Conservation (phyloP, 1,284 basidiomycete genomes). For the Termitomyces sp. region DNA sequence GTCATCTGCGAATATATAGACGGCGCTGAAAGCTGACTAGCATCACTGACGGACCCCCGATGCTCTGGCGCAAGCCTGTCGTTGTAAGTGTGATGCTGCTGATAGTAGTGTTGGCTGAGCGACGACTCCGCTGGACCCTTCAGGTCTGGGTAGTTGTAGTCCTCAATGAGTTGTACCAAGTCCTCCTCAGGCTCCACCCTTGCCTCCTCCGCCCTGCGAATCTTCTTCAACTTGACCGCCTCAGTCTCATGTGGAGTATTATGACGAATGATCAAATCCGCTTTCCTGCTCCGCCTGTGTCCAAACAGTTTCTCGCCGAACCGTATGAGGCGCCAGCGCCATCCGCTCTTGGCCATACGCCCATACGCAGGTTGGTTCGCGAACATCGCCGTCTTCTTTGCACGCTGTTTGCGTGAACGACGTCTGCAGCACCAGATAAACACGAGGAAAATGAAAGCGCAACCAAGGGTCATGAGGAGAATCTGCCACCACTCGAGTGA, state of each 20-base stretch:
- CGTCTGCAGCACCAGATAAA: constrained; percentile 65
- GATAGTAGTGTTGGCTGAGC: background rate
- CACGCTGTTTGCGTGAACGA: constrained; percentile 59
- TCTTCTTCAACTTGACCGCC: constrained; percentile 21
- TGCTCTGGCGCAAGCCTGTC: constrained; percentile 16
- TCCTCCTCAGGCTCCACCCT: constrained; percentile 23
- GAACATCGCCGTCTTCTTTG: constrained; percentile 25
- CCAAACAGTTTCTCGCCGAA: constrained; percentile 60
- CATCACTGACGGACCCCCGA: constrained; percentile 25
- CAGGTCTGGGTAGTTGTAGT: constrained; percentile 24
- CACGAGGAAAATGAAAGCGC: constrained; percentile 68
- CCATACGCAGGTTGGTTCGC: constrained; percentile 40
- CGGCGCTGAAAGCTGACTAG: constrained; percentile 41
- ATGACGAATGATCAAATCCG: constrained; percentile 40
- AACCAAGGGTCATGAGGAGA: constrained; percentile 73
- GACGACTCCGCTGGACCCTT: constrained; percentile 5
- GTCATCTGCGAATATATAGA: constrained; percentile 68
- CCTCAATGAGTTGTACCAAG: constrained; percentile 29
- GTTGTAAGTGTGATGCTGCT: background rate
- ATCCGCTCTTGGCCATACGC: constrained; percentile 43
- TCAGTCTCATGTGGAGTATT: constrained; percentile 15
- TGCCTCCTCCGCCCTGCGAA: constrained; percentile 25
- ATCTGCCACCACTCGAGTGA: constrained; percentile 75
- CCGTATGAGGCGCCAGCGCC: constrained; percentile 51
- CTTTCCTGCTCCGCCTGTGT: constrained; percentile 24